A percentile compares a stretch with the other conserved stretches of the same genome.
These are phyloP conservation scores for Letharia columbiana DNA, from an alignment of 495 filamentous ascomycete species.

Conservation along the genomic window DNA sequence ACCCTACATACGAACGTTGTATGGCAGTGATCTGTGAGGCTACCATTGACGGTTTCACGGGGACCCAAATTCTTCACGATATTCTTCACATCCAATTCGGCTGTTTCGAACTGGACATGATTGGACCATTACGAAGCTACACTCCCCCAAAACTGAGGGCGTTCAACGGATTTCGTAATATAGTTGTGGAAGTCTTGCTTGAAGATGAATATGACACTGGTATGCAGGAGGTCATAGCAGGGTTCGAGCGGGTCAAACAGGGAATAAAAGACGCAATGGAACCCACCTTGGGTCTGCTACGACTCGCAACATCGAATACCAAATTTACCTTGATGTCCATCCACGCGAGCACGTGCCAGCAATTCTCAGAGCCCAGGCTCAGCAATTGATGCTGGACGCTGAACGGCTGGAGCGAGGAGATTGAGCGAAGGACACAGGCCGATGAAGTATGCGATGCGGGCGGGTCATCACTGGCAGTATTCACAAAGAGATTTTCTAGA, in stretches of 20 bases:
- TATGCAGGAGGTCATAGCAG: not conserved
- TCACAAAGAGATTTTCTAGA: too few relatives aligned
- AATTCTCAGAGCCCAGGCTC: too few relatives aligned
- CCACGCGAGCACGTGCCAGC: not conserved
- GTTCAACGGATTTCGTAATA: not conserved
- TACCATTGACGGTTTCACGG: not conserved
- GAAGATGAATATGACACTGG: not conserved
- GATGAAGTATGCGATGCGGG: too few relatives aligned
- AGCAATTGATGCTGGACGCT: too few relatives aligned
- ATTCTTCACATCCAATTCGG: not conserved
- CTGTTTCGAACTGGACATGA: not conserved
- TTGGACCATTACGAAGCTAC: not conserved
- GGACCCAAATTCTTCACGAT: not conserved
- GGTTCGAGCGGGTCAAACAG: not conserved
- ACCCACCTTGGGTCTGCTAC: not conserved
- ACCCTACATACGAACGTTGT: not conserved
- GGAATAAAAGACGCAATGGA: not conserved
- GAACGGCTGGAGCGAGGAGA: too few relatives aligned
- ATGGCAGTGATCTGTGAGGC: not conserved
- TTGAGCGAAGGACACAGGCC: too few relatives aligned
- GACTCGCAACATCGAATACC: not conserved
- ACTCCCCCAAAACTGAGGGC: not conserved
- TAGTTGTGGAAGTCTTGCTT: not conserved
- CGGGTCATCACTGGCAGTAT: too few relatives aligned
- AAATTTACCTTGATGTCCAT: not conserved